phyloP scores from a whole-genome alignment of 495 filamentous ascomycete genomes.

The Lindgomyces ingoldianus region DNA sequence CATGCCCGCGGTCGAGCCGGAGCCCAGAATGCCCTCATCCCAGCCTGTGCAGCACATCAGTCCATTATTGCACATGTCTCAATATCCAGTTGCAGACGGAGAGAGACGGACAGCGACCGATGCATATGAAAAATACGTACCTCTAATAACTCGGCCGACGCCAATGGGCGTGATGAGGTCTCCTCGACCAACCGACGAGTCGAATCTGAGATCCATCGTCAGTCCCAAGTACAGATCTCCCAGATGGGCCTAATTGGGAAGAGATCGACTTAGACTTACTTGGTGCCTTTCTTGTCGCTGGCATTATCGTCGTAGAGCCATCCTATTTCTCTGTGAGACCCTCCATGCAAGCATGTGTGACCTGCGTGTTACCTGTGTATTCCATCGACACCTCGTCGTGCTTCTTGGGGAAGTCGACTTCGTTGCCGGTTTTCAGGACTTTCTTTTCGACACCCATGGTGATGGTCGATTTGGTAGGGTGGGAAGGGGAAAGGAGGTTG shows the following conservation, averaged over 20 bases:
- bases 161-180: constrained; percentile 36
- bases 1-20: constrained; percentile 19
- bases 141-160: constrained; percentile 35
- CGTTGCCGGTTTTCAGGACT: constrained; percentile 31
- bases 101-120: not conserved
- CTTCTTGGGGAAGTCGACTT: constrained; percentile 31
- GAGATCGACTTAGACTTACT: constrained; percentile 16
- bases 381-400: constrained; percentile 35
- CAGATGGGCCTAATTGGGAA: not conserved
- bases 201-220: constrained; percentile 31
- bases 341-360: not conserved
- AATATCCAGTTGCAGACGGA: constrained; percentile 1
- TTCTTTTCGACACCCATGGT: constrained; percentile 37
- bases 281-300: constrained; percentile 23
- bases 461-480: not conserved
- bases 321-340: constrained; percentile 17
- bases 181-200: constrained; percentile 37
- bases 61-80: constrained; percentile 14
- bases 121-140: constrained; percentile 11
- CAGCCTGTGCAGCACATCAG: constrained; percentile 37
- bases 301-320: constrained; percentile 31
- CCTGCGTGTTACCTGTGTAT: constrained; percentile 31
- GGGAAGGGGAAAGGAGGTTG: constrained; percentile 1
- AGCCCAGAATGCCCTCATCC: constrained; percentile 40
- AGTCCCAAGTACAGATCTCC: not conserved